Evolutionary conservation across 106 monocot species (phyloP).

Genomic region (Dendrobium nobile): DNA sequence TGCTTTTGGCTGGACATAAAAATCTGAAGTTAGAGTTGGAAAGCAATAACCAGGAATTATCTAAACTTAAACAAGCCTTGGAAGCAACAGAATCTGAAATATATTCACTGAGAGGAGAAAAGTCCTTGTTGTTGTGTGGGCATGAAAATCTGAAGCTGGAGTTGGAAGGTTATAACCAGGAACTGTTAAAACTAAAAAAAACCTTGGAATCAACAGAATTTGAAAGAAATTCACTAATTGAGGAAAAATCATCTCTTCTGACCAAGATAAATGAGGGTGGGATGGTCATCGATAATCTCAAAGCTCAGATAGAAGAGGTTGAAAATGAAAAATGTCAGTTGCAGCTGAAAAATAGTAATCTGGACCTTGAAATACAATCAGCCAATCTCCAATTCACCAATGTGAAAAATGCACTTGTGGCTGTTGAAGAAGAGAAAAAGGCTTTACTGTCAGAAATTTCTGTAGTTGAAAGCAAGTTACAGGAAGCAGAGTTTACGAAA

Average conservation of each 20-base stretch:
- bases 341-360: slow-evolving; percentile 27
- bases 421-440: slow-evolving; percentile 25
- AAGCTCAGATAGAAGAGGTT: slow-evolving; percentile 12
- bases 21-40: not conserved
- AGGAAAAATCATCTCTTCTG: slow-evolving; percentile 15
- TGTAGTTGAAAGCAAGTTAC: slow-evolving; percentile 5
- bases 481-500: slow-evolving; percentile 12
- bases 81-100: slow-evolving; percentile 10
- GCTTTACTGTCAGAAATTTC: slow-evolving; percentile 20
- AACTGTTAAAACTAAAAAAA: slow-evolving; percentile 20
- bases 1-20: not conserved
- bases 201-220: slow-evolving; percentile 8
- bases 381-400: slow-evolving; percentile 6
- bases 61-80: not conserved
- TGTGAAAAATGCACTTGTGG: slow-evolving; percentile 11
- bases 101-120: slow-evolving; percentile 1
- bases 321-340: slow-evolving; percentile 22
- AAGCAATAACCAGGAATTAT: not conserved
- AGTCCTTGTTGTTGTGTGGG: slow-evolving; percentile 5
- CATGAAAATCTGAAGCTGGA: slow-evolving; percentile 24
- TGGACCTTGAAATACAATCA: slow-evolving; percentile 12
- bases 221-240: slow-evolving; percentile 6
- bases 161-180: slow-evolving; percentile 13
- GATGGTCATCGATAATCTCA: not conserved
- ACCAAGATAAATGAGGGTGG: slow-evolving; percentile 13